Base-by-base conservation (phyloP, 208 protist species). In the Trypanosoma cruzi region DNA sequence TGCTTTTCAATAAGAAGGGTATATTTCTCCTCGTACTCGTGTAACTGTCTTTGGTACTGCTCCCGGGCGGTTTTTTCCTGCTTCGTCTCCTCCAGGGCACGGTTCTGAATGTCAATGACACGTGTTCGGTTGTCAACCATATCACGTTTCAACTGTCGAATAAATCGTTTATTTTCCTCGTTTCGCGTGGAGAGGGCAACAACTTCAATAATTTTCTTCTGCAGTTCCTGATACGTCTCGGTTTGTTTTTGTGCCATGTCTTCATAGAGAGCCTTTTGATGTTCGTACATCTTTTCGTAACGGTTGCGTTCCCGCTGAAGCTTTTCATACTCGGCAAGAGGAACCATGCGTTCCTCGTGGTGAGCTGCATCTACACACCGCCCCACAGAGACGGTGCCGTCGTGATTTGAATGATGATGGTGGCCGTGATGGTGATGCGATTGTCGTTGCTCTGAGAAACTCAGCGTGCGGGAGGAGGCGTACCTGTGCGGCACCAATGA, bases 141-240 rank as follows among this genome's bases (percentile, higher is more conserved):
- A 74, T 96, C 92, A 32, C 84, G 79, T 77, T 95, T 96, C 24
- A 94, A 75, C 77, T 96, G 92, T 20, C 92, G 89, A 68, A 96
- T 96, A 61, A 94, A 92, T 5, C 85, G 75, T 59, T 96, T 96
- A 75, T 86, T 93, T 68, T 94, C 86, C 74, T 96, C 88, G 58
- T 93, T 92, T 46, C 92, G 86, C 0, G 89, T 92, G 18, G 87
- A 93, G 14, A 96, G 82, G 11, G 92, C 84, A 18, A 96, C 82
- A 20, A 94, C 89, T 56, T 96, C 88, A 31, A 95, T 82, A 56
- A 96, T 96, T 60, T 92, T 93, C 28, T 89, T 83, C 74, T 96
- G 92, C 55, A 93, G 73, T 54, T 73, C 73, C 58, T 80, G 63
- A 67, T 96, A 90, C 54, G 84, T 87, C 26, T 92, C 80, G 18